These are phyloP conservation scores for Naganishia friedmannii DNA, from an alignment of 768 basidiomycete species.

Conservation along the genomic window DNA sequence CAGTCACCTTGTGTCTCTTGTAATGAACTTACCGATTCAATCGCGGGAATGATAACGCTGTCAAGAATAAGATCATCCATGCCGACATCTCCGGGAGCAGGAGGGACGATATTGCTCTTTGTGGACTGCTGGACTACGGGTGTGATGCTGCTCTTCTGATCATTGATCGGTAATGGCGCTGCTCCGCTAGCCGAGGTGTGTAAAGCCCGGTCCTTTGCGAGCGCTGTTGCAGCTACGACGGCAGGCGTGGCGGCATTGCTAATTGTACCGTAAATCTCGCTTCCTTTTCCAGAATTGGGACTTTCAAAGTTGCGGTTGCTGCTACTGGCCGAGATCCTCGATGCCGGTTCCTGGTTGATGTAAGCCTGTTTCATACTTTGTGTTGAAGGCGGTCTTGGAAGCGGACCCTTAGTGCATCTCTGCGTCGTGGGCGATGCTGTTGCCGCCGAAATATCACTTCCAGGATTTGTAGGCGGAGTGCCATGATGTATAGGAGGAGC, in stretches of 20 bases:
- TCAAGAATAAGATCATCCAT: constrained; percentile 73
- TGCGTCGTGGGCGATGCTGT: constrained; percentile 9
- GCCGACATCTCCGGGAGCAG: constrained; percentile 8
- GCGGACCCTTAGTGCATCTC: constrained; percentile 18
- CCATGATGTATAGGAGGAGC: not conserved
- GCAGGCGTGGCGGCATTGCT: constrained; percentile 64
- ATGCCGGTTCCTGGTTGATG: not conserved
- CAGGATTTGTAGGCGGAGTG: not conserved
- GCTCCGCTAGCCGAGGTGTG: constrained; percentile 11
- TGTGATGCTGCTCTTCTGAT: not conserved
- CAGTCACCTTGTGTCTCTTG: constrained; percentile 5
- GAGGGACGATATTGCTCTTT: not conserved
- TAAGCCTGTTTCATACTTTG: constrained; percentile 23
- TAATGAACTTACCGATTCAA: constrained; percentile 71
- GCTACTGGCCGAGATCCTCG: not conserved
- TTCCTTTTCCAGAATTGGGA: constrained; percentile 19
- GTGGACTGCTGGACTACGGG: not conserved
- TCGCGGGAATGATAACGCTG: constrained; percentile 90
- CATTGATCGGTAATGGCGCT: not conserved
- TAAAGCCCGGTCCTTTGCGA: constrained; percentile 23
- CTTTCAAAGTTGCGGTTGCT: not conserved
- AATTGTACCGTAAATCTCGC: constrained; percentile 74
- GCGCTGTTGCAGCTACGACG: constrained; percentile 61
- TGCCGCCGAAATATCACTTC: not conserved
- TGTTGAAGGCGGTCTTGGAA: constrained; percentile 27